A percentile compares a stretch with the other conserved stretches of the same genome.
Conservation (phyloP, 805 yeast genomes). For the Candida xiaguanensis region DNA sequence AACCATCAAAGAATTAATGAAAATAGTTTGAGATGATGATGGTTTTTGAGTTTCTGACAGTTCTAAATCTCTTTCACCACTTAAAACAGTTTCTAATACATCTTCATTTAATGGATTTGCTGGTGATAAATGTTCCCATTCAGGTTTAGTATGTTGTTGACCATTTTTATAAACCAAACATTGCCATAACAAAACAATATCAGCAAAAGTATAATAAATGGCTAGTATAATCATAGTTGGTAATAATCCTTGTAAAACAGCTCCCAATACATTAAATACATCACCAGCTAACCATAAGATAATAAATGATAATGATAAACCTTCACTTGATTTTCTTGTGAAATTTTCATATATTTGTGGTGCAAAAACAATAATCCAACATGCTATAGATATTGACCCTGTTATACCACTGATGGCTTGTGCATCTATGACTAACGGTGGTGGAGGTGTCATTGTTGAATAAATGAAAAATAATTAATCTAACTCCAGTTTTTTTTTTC, state of each 20-base stretch:
- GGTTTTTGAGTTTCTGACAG: constrained; percentile 2
- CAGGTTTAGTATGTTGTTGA: constrained; percentile 39
- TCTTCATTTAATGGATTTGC: constrained; percentile 80
- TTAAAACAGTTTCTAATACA: constrained; percentile 58
- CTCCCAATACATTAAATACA: constrained; percentile 88
- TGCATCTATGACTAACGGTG: constrained; percentile 62
- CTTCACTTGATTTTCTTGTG: constrained; percentile 80
- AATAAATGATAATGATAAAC: constrained; percentile 81
- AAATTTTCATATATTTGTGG: constrained; percentile 95
- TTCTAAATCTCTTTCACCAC: constrained; percentile 30
- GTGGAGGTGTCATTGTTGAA: constrained; percentile 44
- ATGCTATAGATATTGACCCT: constrained; percentile 88
- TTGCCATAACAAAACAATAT: constrained; percentile 77
- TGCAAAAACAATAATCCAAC: constrained; percentile 97
- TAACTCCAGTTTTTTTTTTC: neutral
- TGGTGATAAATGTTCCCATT: constrained; percentile 78
- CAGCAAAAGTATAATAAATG: constrained; percentile 88
- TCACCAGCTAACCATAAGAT: constrained; percentile 93
- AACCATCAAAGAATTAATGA: constrained; percentile 50
- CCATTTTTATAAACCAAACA: constrained; percentile 76
- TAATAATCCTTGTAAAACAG: constrained; percentile 81
- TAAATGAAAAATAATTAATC: neutral
- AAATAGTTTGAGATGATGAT: constrained; percentile 19
- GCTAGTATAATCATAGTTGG: constrained; percentile 95
- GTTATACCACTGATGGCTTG: constrained; percentile 75